Evolutionary conservation across 2,329 filamentous ascomycete genomes (phyloP), one percentile per base, ranked within the genome.

Genomic region (Phyllosticta citrichinensis): DNA sequence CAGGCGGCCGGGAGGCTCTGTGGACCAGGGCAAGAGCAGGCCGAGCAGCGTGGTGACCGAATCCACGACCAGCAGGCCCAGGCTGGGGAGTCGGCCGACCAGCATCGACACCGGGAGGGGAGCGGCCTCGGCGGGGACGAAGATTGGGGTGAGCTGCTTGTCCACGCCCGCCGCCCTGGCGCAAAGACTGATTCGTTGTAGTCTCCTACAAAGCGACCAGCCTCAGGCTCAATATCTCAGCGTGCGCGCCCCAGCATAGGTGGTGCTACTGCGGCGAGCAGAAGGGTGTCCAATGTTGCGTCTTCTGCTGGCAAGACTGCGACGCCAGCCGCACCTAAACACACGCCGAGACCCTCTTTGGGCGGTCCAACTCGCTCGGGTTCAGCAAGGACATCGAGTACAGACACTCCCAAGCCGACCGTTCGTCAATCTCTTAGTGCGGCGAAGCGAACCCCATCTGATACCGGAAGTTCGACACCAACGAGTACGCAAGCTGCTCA

Each of bases 1-100:
- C 10, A 62, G 62, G 22, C 77, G 73, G 63, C 72, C 75, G 9
- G 52, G 55, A 9, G 59, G 54, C 10, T 57, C 59, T 6, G 24
- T 62, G 24, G 60, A 62, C 27, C 60, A 62, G 19, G 60, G 60
- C 11, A 62, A 56, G 47, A 19, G 33, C 14, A 55, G 57, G 22
- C 58, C 58, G 24, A 35, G 52, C 14, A 62, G 62, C 27, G 59
- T 57, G 30, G 17, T 52, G 14, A 51, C 62, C 14, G 61, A 59
- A 8, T 57, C 58, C 68, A 73, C 11, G 59, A 68, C 52, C 62
- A 64, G 24, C 4, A 54, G 54, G 20, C 58, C 60, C 6, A 62
- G 52, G 47, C 11, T 56, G n/a, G 55, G 55, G 24, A 62, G 52
- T 19, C 51, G 61, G 40, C 61, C 61, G 6, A 56, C 56, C 10